Percentiles rank a stretch among this genome's conserved stretches.
Conservation (phyloP, 1,284 basidiomycete species). For the Caloboletus inedulis region DNA sequence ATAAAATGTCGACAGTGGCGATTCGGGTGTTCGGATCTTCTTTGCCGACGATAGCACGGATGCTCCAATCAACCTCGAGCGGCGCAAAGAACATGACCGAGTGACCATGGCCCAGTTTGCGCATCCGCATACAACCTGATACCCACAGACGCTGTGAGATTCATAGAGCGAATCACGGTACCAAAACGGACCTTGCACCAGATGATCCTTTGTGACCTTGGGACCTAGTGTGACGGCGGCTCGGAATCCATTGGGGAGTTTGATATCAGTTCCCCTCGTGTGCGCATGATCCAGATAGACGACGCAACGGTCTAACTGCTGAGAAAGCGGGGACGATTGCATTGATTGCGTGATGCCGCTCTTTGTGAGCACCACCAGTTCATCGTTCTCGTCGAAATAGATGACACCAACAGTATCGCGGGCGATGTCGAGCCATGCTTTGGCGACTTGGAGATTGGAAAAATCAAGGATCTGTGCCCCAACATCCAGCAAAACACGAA, state of each 20-base stretch:
- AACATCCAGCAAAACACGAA: conserved; percentile 48
- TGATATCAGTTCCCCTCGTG: conserved; percentile 54
- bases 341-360: conserved; percentile 38
- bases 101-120: conserved; percentile 45
- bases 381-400: conserved; percentile 44
- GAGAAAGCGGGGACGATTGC: conserved; percentile 13
- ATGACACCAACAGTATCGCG: conserved; percentile 37
- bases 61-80: conserved; percentile 38
- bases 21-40: conserved; percentile 6
- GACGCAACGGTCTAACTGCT: background rate
- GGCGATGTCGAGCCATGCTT: conserved; percentile 38
- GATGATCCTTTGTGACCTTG: conserved; percentile 48
- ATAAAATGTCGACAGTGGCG: conserved; percentile 34
- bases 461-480: conserved; percentile 54
- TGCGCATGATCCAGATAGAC: conserved; percentile 47
- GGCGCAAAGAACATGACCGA: conserved; percentile 48
- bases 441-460: conserved; percentile 39
- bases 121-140: conserved; percentile 46
- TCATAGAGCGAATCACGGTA: fast-evolving
- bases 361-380: conserved; percentile 38
- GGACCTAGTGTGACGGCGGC: conserved; percentile 52
- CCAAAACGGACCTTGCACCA: conserved; percentile 44
- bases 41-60: conserved; percentile 7
- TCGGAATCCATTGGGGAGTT: conserved; percentile 40
- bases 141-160: background rate